phyloP scores from a whole-genome alignment of 1,284 basidiomycete species.

The Ustilago bromivora region DNA sequence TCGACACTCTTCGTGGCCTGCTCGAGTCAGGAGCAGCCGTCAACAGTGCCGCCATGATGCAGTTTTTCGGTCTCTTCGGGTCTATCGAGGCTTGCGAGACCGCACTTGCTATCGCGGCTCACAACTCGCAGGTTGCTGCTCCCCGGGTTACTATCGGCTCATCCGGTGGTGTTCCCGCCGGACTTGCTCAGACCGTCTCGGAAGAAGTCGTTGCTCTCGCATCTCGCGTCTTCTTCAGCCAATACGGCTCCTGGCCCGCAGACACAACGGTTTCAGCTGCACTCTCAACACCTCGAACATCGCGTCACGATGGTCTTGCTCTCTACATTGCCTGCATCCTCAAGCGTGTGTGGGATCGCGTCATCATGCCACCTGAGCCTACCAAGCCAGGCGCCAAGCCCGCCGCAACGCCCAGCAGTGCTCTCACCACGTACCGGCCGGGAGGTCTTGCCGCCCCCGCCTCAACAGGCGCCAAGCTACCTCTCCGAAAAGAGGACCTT shows the following conservation, averaged over 20 bases:
- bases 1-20: constrained; percentile 79
- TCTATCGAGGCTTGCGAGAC: constrained; percentile 82
- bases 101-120: constrained; percentile 78
- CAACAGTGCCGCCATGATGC: constrained; percentile 61
- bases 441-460: constrained; percentile 8
- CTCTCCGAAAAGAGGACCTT: constrained; percentile 52
- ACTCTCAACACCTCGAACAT: constrained; percentile 49
- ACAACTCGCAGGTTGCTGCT: constrained; percentile 63
- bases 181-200: constrained; percentile 43
- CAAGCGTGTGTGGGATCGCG: constrained; percentile 86
- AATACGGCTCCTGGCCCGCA: constrained; percentile 61
- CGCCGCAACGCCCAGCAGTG: constrained; percentile 13
- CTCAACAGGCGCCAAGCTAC: constrained; percentile 19
- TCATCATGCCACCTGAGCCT: constrained; percentile 66
- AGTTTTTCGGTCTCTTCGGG: constrained; percentile 64
- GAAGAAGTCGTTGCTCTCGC: constrained; percentile 65
- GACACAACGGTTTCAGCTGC: constrained; percentile 56
- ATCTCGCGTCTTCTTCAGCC: constrained; percentile 64
- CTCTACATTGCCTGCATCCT: constrained; percentile 87
- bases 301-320: constrained; percentile 86
- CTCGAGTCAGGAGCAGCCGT: constrained; percentile 66
- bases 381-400: constrained; percentile 42
- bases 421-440: constrained; percentile 33
- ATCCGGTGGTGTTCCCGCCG: constrained; percentile 21
- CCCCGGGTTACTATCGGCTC: constrained; percentile 42